Conservation (phyloP, 306 rosid species). For the Geum urbanum region DNA sequence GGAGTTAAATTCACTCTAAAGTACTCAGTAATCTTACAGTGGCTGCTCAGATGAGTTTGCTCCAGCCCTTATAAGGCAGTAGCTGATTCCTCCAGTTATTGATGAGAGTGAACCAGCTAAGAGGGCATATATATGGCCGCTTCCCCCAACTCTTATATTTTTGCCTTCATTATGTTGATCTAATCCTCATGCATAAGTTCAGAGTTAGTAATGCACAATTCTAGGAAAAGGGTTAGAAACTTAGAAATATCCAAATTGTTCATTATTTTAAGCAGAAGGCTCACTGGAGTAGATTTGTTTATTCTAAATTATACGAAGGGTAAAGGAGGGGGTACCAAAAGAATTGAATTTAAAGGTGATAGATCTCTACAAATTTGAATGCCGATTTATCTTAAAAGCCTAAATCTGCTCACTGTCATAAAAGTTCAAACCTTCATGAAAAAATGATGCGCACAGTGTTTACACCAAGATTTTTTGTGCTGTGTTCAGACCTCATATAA, state of each 20-base stretch:
- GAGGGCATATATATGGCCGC: conserved; percentile 39
- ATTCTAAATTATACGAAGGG: not conserved
- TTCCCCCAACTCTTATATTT: conserved; percentile 28
- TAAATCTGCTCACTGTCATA: not conserved
- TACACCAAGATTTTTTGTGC: not conserved
- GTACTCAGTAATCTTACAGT: conserved; percentile 46
- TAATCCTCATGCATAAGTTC: conserved; percentile 49
- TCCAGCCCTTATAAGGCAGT: conserved; percentile 69
- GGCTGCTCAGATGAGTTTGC: conserved; percentile 80
- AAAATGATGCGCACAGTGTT: no score
- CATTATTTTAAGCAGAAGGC: conserved; percentile 4
- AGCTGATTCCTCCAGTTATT: conserved; percentile 64
- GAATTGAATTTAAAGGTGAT: not conserved
- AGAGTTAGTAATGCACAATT: conserved; percentile 19
- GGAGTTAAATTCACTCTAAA: not conserved
- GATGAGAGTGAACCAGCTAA: conserved; percentile 61
- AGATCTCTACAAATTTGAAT: not conserved
- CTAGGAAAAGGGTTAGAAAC: conserved; percentile 3
- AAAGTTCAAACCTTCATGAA: no score
- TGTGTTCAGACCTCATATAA: not conserved
- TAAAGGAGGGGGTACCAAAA: not conserved
- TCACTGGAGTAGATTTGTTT: not conserved
- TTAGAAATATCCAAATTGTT: conserved; percentile 17
- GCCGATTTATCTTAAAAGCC: conserved; percentile 2
- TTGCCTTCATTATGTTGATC: conserved; percentile 44